phyloP scores from a whole-genome alignment of 148 eudicot species.

The Suaeda aralocaspica region DNA sequence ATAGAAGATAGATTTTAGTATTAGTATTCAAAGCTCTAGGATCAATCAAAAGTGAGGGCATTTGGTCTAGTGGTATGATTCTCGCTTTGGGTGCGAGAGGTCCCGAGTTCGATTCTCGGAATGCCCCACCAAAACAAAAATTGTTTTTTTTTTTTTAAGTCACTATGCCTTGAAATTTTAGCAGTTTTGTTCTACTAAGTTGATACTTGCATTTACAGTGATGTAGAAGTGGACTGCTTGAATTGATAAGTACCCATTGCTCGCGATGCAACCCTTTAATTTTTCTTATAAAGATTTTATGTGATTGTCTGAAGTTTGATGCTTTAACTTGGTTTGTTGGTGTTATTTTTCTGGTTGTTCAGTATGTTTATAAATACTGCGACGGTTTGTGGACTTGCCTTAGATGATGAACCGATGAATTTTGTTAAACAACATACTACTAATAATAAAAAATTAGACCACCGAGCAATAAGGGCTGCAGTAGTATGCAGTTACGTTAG shows the following conservation, averaged over 20 bases:
- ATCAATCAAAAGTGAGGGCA: constrained; percentile 35
- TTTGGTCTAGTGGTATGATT: constrained; percentile 92
- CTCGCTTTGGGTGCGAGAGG: constrained; percentile 95
- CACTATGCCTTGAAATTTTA: background rate
- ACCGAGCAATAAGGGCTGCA: background rate
- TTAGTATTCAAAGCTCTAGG: background rate
- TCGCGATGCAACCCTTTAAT: constrained; percentile 2
- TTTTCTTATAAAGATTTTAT: background rate
- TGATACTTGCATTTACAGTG: constrained; percentile 4
- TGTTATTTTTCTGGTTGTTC: too few relatives aligned
- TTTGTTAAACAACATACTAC: background rate
- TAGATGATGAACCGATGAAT: background rate
- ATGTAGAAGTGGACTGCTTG: background rate
- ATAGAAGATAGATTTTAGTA: background rate
- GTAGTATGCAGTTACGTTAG: background rate
- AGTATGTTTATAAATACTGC: background rate
- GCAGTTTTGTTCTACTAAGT: background rate
- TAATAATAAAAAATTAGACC: background rate
- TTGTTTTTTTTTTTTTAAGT: background rate
- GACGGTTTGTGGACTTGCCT: constrained; percentile 9
- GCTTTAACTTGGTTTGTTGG: too few relatives aligned
- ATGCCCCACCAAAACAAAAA: constrained; percentile 17
- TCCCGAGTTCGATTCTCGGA: constrained; percentile 68
- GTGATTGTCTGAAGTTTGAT: too few relatives aligned
- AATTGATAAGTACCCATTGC: background rate